Conservation (phyloP, 345 rosid genomes). For the Hypericum perforatum region DNA sequence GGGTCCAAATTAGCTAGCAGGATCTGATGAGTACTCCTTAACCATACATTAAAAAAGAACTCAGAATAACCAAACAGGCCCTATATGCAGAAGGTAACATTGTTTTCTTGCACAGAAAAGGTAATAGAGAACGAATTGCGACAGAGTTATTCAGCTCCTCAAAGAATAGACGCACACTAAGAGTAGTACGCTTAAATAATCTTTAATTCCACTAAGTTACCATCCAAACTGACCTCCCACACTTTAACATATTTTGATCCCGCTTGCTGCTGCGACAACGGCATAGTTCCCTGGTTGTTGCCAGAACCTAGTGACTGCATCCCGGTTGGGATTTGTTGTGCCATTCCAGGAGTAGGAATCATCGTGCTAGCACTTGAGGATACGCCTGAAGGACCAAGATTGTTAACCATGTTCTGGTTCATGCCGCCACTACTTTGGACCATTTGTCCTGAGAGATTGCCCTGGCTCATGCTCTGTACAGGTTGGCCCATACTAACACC, state of each 20-base stretch:
- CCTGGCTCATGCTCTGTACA: conserved; percentile 66
- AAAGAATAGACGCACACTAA: too few species aligned
- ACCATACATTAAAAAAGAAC: too few species aligned
- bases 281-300: conserved; percentile 55
- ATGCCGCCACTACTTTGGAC: conserved; percentile 68
- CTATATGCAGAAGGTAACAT: too few species aligned
- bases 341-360: conserved; percentile 91
- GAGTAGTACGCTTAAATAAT: too few species aligned
- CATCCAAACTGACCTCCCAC: conserved; percentile 74
- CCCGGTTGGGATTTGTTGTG: conserved; percentile 60
- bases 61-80: too few species aligned
- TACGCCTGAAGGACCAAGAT: conserved; percentile 55
- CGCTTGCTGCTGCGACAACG: conserved; percentile 62
- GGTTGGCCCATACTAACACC: conserved; percentile 42
- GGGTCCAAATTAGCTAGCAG: too few species aligned
- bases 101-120: too few species aligned
- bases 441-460: conserved; percentile 72
- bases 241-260: conserved; percentile 85
- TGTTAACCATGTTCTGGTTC: conserved; percentile 68
- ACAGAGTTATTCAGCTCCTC: too few species aligned
- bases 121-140: too few species aligned
- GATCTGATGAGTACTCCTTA: too few species aligned
- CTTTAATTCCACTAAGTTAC: neutral
- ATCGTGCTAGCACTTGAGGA: conserved; percentile 67
- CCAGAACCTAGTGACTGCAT: conserved; percentile 55